Conservation (phyloP, 768 basidiomycete species). For the Termitomyces sp. region DNA sequence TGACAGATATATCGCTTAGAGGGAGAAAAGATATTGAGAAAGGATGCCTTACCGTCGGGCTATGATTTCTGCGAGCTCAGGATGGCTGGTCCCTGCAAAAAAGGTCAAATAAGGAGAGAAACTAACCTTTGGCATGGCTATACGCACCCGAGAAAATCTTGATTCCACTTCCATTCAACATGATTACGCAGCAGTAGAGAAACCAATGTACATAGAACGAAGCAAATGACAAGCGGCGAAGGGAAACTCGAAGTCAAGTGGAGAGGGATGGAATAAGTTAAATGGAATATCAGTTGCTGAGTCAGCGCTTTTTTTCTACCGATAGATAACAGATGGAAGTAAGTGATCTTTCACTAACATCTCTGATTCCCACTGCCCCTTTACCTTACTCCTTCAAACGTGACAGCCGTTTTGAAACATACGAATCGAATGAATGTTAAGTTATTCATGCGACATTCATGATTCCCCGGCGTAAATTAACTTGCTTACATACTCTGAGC, state of each 20-base stretch:
- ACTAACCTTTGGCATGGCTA: background rate
- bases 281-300: slow-evolving; percentile 6
- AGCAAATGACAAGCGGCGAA: background rate
- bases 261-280: background rate
- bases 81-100: slow-evolving; percentile 82
- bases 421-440: background rate
- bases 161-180: slow-evolving; percentile 53
- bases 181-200: slow-evolving; percentile 12
- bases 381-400: background rate
- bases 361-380: too few species aligned
- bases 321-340: too few species aligned
- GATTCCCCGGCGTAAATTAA: background rate
- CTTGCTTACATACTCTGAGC: background rate
- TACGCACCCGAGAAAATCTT: slow-evolving; percentile 49
- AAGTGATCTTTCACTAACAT: background rate
- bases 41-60: slow-evolving; percentile 67
- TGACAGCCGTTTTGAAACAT: background rate
- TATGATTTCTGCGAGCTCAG: slow-evolving; percentile 90
- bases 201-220: slow-evolving; percentile 3
- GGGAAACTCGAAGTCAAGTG: background rate
- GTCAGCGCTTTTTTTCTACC: slow-evolving; percentile 3
- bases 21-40: slow-evolving; percentile 12
- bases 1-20: slow-evolving; percentile 14
- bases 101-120: background rate
- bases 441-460: too few species aligned